These are phyloP conservation scores for Alternaria sp. DNA, from an alignment of 2,329 filamentous ascomycete genomes.

Conservation along the genomic window DNA sequence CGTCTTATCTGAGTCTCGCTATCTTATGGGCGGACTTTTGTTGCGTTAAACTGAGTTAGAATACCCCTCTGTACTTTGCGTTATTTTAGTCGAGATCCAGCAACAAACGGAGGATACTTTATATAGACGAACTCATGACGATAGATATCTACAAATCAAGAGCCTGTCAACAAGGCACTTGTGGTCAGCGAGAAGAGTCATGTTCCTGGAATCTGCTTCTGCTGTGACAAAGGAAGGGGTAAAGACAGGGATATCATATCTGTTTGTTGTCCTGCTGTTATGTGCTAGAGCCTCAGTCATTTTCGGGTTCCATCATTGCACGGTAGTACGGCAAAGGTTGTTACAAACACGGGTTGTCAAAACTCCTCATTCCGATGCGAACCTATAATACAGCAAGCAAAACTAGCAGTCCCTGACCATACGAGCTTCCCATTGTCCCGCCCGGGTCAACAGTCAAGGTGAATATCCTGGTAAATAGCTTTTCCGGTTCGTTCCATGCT, in stretches of 20 bases:
- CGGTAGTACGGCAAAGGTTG: background rate
- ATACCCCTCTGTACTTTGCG: conserved; percentile 13
- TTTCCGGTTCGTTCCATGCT: conserved; percentile 25
- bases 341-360: background rate
- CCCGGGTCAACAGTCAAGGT: conserved; percentile 21
- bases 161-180: too few relatives aligned
- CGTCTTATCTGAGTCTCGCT: conserved; percentile 8
- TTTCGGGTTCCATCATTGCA: background rate
- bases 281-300: background rate
- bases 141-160: background rate
- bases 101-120: background rate
- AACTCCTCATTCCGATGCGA: conserved; percentile 34
- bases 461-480: conserved; percentile 28
- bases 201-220: background rate
- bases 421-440: conserved; percentile 9
- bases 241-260: background rate
- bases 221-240: background rate
- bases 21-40: background rate
- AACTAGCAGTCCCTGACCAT: conserved; percentile 25
- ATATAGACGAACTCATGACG: background rate
- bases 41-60: background rate
- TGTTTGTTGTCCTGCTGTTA: background rate
- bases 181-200: background rate
- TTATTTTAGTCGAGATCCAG: background rate
- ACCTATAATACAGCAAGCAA: conserved; percentile 47